Conservation (phyloP, 805 yeast genomes). For the Yarrowia phangngaensis region DNA sequence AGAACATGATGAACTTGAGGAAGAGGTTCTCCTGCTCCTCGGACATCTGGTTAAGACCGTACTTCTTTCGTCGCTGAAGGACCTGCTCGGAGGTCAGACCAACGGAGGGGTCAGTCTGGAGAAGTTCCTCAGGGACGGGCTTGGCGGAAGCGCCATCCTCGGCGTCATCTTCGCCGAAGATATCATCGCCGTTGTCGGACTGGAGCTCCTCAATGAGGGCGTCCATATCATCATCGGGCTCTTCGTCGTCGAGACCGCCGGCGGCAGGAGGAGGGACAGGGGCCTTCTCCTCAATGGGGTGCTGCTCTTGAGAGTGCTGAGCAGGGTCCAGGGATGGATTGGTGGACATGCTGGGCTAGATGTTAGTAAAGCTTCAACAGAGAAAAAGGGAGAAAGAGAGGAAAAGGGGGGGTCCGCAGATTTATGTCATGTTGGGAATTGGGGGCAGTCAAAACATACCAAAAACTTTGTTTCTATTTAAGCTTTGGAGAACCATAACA, state of each 20-base stretch:
- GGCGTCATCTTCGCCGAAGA: constrained; percentile 35
- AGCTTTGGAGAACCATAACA: constrained; percentile 11
- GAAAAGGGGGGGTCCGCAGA: background rate
- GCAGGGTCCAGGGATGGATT: constrained; percentile 28
- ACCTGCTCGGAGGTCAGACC: constrained; percentile 83
- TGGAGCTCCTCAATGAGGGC: constrained; percentile 62
- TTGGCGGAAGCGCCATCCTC: constrained; percentile 57
- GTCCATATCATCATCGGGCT: constrained; percentile 65
- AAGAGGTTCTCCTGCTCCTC: constrained; percentile 80
- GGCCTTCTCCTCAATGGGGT: constrained; percentile 44
- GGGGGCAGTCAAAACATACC: background rate
- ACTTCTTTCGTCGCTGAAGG: constrained; percentile 79
- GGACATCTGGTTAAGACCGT: constrained; percentile 84
- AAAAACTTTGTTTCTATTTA: constrained; percentile 14
- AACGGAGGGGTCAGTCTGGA: constrained; percentile 71
- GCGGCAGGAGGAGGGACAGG: constrained; percentile 41
- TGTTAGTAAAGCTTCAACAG: constrained; percentile 14
- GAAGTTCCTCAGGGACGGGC: constrained; percentile 80
- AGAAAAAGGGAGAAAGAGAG: background rate
- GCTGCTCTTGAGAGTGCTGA: constrained; percentile 25
- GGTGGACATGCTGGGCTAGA: constrained; percentile 27
- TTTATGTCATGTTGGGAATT: constrained; percentile 20
- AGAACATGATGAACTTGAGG: constrained; percentile 78
- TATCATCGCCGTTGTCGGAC: constrained; percentile 53
- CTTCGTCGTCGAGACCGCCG: constrained; percentile 45